Base-by-base conservation (phyloP, 495 filamentous ascomycete species). In the Glutinoglossum americanum region DNA sequence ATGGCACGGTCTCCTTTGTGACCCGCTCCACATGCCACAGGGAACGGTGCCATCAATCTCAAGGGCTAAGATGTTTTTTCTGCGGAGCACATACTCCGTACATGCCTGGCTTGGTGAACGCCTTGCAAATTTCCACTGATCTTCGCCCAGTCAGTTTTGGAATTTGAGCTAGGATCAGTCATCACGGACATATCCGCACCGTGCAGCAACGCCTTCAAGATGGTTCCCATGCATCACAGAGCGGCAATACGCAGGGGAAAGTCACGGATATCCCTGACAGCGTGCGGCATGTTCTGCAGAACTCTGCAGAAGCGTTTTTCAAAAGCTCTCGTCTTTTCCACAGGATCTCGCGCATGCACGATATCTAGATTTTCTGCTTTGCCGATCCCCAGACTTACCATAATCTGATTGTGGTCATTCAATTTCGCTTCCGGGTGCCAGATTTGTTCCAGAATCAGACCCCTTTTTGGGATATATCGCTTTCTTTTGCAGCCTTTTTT, bases 141-240 rank as follows among this genome's bases (percentile, higher is more conserved):
- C 47, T 51, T 51, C 47, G 26, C 47, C n/a, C 21, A 6, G 47
- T 25, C 47, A 51, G 7, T 25, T 25, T 51, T 13, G 17, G 49
- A n/a, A 30, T 15, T n/a, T 21, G 23, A 30, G 23, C 49, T 30
- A 28, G 28, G 49, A 32, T 53, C 41, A 28, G 9, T 19, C 15
- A 30, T 53, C 49, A 53, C 49, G 49, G 49, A 53, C 49, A 27
- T 53, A 53, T 53, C 49, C 49, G 49, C 49, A 19, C 49, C 23
- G 49, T 53, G 49, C 49, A 49, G 47, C 47, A 49, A 15, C 47
- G 47, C 47, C 47, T 49, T 49, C 47, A 25, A n/a, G 19, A 25
- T 9, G 9, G 30, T 33, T n/a, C 30, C 9, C 30, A 9, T 33
- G 30, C 30, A 33, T 3, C 47, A 25, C 21, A 53, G 49, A 53